These are phyloP conservation scores for Leccinum truebloodii DNA, from an alignment of 768 basidiomycete genomes.

Conservation along the genomic window DNA sequence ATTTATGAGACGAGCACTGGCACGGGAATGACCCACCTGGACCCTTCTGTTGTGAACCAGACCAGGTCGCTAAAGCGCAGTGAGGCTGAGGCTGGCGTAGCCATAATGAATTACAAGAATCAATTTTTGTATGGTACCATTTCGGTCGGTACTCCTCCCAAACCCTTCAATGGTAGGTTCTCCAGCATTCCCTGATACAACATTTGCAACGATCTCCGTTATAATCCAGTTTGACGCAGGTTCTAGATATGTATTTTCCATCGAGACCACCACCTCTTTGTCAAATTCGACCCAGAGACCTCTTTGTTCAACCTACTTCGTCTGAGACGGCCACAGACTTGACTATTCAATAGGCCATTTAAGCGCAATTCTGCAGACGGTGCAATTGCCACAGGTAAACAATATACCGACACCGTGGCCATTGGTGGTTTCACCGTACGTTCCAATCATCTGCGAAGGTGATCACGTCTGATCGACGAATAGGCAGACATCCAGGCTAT, in stretches of 20 bases:
- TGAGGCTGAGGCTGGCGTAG: background rate
- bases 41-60: background rate
- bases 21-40: background rate
- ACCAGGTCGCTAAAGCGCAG: background rate
- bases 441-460: background rate
- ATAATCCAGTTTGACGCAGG: constrained; percentile 33
- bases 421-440: constrained; percentile 9
- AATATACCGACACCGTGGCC: constrained; percentile 37
- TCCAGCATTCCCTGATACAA: background rate
- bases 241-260: constrained; percentile 14
- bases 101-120: background rate
- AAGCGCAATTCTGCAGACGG: constrained; percentile 37
- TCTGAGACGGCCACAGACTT: constrained; percentile 30
- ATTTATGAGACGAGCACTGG: constrained; percentile 6
- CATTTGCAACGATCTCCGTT: background rate
- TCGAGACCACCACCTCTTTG: background rate
- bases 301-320: constrained; percentile 15
- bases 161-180: background rate
- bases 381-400: constrained; percentile 30
- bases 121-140: constrained; percentile 13
- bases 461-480: background rate
- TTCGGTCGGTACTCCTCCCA: constrained; percentile 4
- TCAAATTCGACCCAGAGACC: constrained; percentile 12
- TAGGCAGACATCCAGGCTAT: constrained; percentile 17
- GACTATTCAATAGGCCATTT: constrained; percentile 22